These are phyloP conservation scores for Mycosarcoma mackinlayi DNA, from an alignment of 1,284 basidiomycete genomes.

Conservation along the genomic window DNA sequence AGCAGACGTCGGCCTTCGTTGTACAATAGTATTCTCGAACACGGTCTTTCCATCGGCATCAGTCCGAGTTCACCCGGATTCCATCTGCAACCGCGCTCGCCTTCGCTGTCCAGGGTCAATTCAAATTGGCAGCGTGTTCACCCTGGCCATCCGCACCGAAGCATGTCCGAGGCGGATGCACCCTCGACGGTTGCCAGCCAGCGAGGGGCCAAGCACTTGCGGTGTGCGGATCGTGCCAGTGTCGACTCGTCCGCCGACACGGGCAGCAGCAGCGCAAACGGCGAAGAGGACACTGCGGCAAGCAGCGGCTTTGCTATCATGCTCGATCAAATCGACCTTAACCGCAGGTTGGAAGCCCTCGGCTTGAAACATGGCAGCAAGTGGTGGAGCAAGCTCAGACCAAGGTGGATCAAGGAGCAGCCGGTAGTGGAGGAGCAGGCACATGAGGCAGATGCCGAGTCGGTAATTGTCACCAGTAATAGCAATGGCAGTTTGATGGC, in stretches of 20 bases:
- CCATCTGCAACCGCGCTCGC: conserved; percentile 54
- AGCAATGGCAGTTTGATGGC: conserved; percentile 40
- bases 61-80: conserved; percentile 66
- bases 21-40: conserved; percentile 58
- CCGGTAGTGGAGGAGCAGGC: conserved; percentile 1
- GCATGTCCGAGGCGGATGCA: conserved; percentile 39
- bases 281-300: background rate
- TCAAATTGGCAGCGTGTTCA: conserved; percentile 21
- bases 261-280: background rate
- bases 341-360: conserved; percentile 22
- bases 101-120: conserved; percentile 14
- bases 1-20: conserved; percentile 20
- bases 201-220: background rate
- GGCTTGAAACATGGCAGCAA: conserved; percentile 9
- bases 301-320: conserved; percentile 26
- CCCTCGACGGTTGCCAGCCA: background rate
- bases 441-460: background rate
- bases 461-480: conserved; percentile 21
- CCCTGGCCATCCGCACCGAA: conserved; percentile 19
- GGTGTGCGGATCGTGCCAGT: conserved; percentile 1
- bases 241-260: too few relatives aligned
- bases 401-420: conserved; percentile 6
- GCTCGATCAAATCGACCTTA: conserved; percentile 31
- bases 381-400: conserved; percentile 21
- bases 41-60: conserved; percentile 63